These are phyloP conservation scores for Posidonia oceanica DNA, from an alignment of 116 monocot genomes.

Conservation along the genomic window DNA sequence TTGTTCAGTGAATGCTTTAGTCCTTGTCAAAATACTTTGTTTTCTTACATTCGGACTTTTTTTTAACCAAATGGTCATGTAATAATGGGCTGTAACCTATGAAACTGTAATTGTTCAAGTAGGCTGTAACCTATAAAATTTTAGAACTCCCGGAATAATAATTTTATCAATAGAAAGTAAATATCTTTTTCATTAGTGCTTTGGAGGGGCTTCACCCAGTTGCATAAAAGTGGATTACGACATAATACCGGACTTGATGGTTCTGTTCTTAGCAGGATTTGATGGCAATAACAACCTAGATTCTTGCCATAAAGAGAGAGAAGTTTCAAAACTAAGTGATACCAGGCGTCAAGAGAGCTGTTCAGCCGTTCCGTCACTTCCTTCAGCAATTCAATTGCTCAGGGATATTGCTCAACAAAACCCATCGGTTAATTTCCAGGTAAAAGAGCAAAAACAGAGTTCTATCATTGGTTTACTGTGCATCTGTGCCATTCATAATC, in stretches of 20 bases:
- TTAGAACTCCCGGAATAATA: no score
- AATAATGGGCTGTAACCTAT: no score
- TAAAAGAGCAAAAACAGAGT: constrained; percentile 6
- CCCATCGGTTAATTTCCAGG: constrained; percentile 51
- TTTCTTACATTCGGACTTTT: no score
- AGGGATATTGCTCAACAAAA: constrained; percentile 46
- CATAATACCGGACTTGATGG: no score
- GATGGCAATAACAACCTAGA: neutral
- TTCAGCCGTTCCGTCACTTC: constrained; percentile 62
- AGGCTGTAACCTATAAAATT: no score
- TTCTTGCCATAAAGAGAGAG: neutral
- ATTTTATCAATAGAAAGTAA: neutral
- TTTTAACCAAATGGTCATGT: no score
- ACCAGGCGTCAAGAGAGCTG: constrained; percentile 12
- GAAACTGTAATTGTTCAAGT: no score
- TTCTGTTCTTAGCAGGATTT: neutral
- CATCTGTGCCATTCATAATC: neutral
- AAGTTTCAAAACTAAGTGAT: neutral
- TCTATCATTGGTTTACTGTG: neutral
- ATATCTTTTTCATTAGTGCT: neutral
- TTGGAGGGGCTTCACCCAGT: neutral
- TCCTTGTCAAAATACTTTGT: no score
- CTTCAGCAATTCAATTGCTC: constrained; percentile 59
- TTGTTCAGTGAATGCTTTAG: no score
- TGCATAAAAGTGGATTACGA: neutral